phyloP scores from a whole-genome alignment of 306 rosid genomes.

The Begonia fuchsioides region DNA sequence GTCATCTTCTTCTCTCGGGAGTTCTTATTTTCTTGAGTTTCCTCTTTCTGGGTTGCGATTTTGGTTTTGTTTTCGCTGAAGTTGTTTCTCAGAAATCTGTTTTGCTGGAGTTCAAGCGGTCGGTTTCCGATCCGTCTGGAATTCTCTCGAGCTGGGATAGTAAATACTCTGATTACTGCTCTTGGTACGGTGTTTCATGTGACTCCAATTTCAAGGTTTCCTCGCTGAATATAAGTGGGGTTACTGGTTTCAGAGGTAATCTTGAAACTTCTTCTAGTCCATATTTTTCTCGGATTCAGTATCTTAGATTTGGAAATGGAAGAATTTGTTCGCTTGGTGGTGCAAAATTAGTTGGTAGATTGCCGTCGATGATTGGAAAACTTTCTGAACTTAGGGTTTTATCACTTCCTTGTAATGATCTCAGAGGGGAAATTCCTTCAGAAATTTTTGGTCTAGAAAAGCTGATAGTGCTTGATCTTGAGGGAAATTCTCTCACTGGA shows the following conservation, averaged over 20 bases:
- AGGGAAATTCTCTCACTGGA: conserved; percentile 21
- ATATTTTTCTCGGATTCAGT: conserved; percentile 8
- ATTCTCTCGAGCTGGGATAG: conserved; percentile 15
- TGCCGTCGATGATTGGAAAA: conserved; percentile 20
- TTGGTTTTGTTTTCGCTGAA: conserved; percentile 6
- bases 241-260: conserved; percentile 13
- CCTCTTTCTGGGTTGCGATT: not conserved
- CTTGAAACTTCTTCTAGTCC: conserved; percentile 14
- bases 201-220: conserved; percentile 12
- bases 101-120: conserved; percentile 19
- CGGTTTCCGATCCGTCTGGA: conserved; percentile 15
- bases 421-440: conserved; percentile 15
- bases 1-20: not conserved
- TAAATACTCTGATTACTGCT: conserved; percentile 13
- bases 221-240: conserved; percentile 9
- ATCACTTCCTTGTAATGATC: conserved; percentile 14
- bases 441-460: conserved; percentile 20
- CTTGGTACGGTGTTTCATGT: conserved; percentile 22
- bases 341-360: conserved; percentile 11
- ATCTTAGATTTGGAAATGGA: conserved; percentile 7
- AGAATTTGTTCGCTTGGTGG: conserved; percentile 3
- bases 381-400: conserved; percentile 17
- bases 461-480: conserved; percentile 28
- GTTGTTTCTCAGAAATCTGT: conserved; percentile 8
- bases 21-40: conserved; percentile 5